A percentile compares a stretch with the other conserved stretches of the same genome.
phyloP scores from a whole-genome alignment of 495 filamentous ascomycete genomes.

The Chaetomium cochliodes region DNA sequence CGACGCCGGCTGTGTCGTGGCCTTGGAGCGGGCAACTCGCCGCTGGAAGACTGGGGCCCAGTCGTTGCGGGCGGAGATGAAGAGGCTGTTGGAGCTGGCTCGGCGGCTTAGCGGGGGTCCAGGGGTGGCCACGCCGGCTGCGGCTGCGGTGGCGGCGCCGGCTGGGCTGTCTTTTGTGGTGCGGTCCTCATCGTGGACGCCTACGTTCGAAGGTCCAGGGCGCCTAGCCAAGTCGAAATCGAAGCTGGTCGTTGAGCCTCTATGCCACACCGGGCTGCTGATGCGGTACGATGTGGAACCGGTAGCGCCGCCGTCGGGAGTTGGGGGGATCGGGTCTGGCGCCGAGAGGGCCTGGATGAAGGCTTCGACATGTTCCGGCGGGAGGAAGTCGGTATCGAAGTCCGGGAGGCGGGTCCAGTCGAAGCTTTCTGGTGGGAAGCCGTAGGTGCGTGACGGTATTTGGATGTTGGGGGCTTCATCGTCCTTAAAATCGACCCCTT shows the following conservation, averaged over 20 bases:
- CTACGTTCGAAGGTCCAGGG: conserved; percentile 19
- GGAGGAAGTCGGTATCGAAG: conserved; percentile 64
- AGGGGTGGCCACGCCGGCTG: conserved; percentile 19
- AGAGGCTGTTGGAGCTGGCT: conserved; percentile 38
- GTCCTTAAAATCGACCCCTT: conserved; percentile 3
- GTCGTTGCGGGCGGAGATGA: conserved; percentile 77
- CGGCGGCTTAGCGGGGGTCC: conserved; percentile 14
- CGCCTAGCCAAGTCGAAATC: conserved; percentile 22
- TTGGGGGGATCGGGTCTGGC: conserved; percentile 46
- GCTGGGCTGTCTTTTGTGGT: conserved; percentile 18
- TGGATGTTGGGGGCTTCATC: conserved; percentile 23
- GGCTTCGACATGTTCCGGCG: conserved; percentile 53
- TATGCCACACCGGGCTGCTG: conserved; percentile 27
- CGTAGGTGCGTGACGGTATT: conserved; percentile 39
- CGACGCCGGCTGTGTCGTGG: no score
- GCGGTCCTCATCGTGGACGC: conserved; percentile 23
- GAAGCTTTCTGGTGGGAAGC: conserved; percentile 50
- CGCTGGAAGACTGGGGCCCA: conserved; percentile 64
- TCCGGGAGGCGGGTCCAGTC: conserved; percentile 58
- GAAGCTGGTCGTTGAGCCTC: conserved; percentile 25
- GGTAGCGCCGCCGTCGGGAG: conserved; percentile 41
- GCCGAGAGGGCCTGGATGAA: conserved; percentile 58
- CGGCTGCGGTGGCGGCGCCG: conserved; percentile 23
- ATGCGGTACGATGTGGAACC: conserved; percentile 28
- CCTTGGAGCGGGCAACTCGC: no score